phyloP scores from a whole-genome alignment of 768 basidiomycete species.

The Rhodotorula sphaerocarpa region DNA sequence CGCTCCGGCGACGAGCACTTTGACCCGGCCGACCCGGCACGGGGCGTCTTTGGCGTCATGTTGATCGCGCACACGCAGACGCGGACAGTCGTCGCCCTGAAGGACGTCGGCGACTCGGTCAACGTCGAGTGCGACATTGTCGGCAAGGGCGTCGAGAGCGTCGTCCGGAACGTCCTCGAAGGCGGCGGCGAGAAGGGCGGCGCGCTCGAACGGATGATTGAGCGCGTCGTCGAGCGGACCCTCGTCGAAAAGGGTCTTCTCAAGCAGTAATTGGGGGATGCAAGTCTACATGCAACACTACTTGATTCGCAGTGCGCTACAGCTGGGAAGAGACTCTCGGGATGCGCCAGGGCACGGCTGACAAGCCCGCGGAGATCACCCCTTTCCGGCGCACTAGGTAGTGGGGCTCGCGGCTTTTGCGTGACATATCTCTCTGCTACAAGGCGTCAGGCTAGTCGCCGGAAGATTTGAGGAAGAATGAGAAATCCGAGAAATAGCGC shows the following conservation, averaged over 20 bases:
- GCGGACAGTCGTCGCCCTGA: constrained; percentile 70
- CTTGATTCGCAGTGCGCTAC: no score
- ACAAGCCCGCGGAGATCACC: no score
- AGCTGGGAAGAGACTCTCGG: no score
- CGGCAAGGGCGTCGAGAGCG: constrained; percentile 82
- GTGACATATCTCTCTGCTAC: no score
- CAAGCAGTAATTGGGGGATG: constrained; percentile 2
- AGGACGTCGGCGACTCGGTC: constrained; percentile 67
- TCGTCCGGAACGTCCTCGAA: constrained; percentile 49
- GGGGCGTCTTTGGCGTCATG: constrained; percentile 73
- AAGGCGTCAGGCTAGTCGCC: no score
- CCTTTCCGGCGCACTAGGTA: no score
- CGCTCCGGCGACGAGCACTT: constrained; percentile 44
- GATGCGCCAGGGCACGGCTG: no score
- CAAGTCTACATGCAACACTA: no score
- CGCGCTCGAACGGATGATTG: constrained; percentile 39
- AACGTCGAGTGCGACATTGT: constrained; percentile 96
- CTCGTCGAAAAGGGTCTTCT: constrained; percentile 22
- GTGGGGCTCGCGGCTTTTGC: no score
- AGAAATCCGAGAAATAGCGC: no score
- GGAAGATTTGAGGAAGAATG: no score
- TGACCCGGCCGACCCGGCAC: constrained; percentile 7
- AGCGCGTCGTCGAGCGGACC: constrained; percentile 37
- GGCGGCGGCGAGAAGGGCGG: constrained; percentile 31
- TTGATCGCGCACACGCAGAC: constrained; percentile 88